Evolutionary conservation across 352 stramenopile genomes (phyloP), one percentile per base, ranked within the genome.

Genomic region (Phytophthora niederhauseri): DNA sequence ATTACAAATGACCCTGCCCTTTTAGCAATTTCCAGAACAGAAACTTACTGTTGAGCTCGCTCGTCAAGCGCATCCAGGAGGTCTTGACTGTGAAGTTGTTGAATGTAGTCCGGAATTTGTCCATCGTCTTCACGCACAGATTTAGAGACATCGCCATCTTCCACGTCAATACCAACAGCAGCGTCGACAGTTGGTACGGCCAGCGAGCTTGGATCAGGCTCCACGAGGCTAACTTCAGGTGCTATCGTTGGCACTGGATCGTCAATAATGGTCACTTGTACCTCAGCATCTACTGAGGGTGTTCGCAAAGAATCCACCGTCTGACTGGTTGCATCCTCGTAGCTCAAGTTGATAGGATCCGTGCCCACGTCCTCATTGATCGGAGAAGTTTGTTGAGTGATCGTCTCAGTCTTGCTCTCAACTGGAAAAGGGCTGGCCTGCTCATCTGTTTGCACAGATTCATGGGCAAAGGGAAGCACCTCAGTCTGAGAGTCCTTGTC

Each of bases 1-100:
- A 51, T 15, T 51, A 15, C 36, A 12, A 55, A 1, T 26, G 0
- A 1, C 41, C 8, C 12, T 31, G 19, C 17, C 9, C 9, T 51
- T 51, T 15, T 17, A 24, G 9, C 7, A 51, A 7, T 26, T 14
- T 54, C 14, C 2, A 19, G 22, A 14, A 30, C 20, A 54, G 26
- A 30, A 31, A 20, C 60, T 55, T 73, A 88, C 80, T 67, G 73
- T 66, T 86, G 59, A 4, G 76, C 75, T 64, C 68, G 72, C n/a
- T 63, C 57, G 22, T 28, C 26, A 38, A 85, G 49, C 20, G 30
- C 28, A 30, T 77, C 36, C 28, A 80, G 57, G 17, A 81, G 38
- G 19, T 66, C 60, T 64, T 78, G 66, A 15, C 14, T 73, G 59
- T 69, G 30, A 6, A 79, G 55, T 53, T 78, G 58, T 6, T 80